A percentile compares a stretch with the other conserved stretches of the same genome.
phyloP scores from a whole-genome alignment of 495 filamentous ascomycete species.

The Tricharina praecox region DNA sequence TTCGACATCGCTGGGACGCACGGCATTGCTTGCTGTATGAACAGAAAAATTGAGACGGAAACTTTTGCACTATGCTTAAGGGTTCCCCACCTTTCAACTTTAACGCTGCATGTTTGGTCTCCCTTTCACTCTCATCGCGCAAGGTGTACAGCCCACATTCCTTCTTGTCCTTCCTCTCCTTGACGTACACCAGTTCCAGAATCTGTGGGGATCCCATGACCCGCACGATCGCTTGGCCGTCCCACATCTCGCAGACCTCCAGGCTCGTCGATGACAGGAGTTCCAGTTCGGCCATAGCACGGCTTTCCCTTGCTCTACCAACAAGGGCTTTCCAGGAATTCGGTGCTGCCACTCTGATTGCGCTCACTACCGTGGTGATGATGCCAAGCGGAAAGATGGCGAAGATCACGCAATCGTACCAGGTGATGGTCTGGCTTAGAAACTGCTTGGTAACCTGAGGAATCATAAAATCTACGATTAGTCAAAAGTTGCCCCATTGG shows the following conservation, averaged over 20 bases:
- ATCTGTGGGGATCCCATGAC: constrained; percentile 18
- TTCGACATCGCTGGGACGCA: background rate
- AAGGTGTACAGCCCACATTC: background rate
- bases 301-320: constrained; percentile 23
- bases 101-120: background rate
- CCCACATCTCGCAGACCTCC: constrained; percentile 26
- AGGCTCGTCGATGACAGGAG: constrained; percentile 25
- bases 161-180: background rate
- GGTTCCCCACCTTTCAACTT: background rate
- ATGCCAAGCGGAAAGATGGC: constrained; percentile 27
- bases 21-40: background rate
- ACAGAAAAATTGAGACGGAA: background rate
- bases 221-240: constrained; percentile 17
- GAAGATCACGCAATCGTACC: constrained; percentile 26
- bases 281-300: constrained; percentile 20
- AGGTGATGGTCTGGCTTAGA: constrained; percentile 34
- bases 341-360: constrained; percentile 36
- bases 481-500: too few species aligned
- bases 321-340: constrained; percentile 19
- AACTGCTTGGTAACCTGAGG: constrained; percentile 41
- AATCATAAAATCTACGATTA: too few species aligned
- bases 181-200: constrained; percentile 11
- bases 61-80: background rate
- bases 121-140: background rate
- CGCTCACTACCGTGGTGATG: constrained; percentile 35